phyloP scores from a whole-genome alignment of 805 yeast genomes.

The Wickerhamomyces hampshirensis region DNA sequence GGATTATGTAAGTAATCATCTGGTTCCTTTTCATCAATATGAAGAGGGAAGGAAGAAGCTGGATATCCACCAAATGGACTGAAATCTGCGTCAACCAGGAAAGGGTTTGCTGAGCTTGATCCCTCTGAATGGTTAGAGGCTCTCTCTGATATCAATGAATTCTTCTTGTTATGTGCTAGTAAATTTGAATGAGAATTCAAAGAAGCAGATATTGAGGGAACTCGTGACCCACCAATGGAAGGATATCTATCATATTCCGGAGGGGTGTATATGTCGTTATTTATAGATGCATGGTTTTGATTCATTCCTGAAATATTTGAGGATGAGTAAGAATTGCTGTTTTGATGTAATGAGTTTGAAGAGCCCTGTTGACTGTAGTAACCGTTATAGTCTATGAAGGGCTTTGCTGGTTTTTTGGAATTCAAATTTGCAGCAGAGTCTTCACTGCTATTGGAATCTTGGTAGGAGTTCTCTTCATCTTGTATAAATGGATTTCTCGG shows the following conservation, averaged over 20 bases:
- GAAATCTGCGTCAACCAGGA: constrained; percentile 55
- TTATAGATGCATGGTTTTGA: constrained; percentile 6
- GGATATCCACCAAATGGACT: constrained; percentile 98
- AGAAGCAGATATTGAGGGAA: constrained; percentile 45
- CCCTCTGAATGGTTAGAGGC: constrained; percentile 19
- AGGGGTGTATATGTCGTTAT: constrained; percentile 34
- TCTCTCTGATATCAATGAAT: constrained; percentile 12
- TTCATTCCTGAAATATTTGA: constrained; percentile 19
- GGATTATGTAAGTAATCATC: constrained; percentile 97
- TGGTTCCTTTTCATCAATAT: constrained; percentile 87
- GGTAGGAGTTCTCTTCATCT: constrained; percentile 23
- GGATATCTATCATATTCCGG: constrained; percentile 69
- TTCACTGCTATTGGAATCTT: constrained; percentile 19
- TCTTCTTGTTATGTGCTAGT: constrained; percentile 13
- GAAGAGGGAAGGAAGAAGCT: constrained; percentile 84
- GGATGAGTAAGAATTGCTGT: constrained; percentile 18
- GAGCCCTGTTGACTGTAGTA: constrained; percentile 39
- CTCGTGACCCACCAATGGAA: constrained; percentile 49
- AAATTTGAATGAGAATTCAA: constrained; percentile 29
- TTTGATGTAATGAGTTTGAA: constrained; percentile 29
- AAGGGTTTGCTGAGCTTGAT: constrained; percentile 34
- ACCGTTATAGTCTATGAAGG: constrained; percentile 38
- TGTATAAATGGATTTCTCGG: constrained; percentile 27
- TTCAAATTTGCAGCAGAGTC: constrained; percentile 19
- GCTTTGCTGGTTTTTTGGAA: constrained; percentile 21